Conservation (phyloP, 1,284 basidiomycete genomes). For the Malassezia pachydermatis region DNA sequence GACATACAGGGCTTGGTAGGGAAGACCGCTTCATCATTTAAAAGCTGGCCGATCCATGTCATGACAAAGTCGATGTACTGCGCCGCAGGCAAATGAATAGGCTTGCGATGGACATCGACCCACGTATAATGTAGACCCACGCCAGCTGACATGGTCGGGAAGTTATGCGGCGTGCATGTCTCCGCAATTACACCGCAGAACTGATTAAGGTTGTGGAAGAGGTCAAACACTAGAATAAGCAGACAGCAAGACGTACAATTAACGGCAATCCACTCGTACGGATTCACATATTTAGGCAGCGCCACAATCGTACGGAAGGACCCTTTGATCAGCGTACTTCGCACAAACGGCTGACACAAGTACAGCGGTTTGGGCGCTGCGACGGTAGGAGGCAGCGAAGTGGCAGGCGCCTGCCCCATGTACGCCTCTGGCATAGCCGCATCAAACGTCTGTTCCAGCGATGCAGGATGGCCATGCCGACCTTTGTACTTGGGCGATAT, state of each 20-base stretch:
- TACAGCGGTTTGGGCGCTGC: slow-evolving; percentile 35
- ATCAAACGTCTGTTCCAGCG: background rate
- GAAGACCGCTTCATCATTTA: slow-evolving; percentile 84
- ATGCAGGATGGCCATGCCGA: slow-evolving; percentile 3
- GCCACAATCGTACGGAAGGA: slow-evolving; percentile 98
- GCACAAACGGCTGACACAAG: slow-evolving; percentile 61
- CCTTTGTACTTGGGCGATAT: background rate
- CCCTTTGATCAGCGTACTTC: slow-evolving; percentile 91
- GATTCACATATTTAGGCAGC: slow-evolving; percentile 66
- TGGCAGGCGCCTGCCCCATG: slow-evolving; percentile 18
- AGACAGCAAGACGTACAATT: slow-evolving; percentile 60
- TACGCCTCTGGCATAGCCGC: slow-evolving; percentile 12
- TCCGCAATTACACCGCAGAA: slow-evolving; percentile 94
- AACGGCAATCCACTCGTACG: slow-evolving; percentile 84
- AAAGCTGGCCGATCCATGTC: slow-evolving; percentile 90
- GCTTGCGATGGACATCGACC: slow-evolving; percentile 76
- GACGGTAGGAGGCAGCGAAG: too few relatives aligned
- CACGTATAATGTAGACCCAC: slow-evolving; percentile 89
- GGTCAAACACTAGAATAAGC: slow-evolving; percentile 39
- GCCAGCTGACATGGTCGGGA: slow-evolving; percentile 89
- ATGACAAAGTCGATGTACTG: slow-evolving; percentile 98
- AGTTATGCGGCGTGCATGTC: slow-evolving; percentile 78
- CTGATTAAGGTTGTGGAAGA: slow-evolving; percentile 86
- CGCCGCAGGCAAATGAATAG: slow-evolving; percentile 82
- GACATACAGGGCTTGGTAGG: slow-evolving; percentile 92